Percentiles rank a stretch among this genome's conserved stretches.
phyloP scores from a whole-genome alignment of 768 basidiomycete species.

The Suillus discolor region DNA sequence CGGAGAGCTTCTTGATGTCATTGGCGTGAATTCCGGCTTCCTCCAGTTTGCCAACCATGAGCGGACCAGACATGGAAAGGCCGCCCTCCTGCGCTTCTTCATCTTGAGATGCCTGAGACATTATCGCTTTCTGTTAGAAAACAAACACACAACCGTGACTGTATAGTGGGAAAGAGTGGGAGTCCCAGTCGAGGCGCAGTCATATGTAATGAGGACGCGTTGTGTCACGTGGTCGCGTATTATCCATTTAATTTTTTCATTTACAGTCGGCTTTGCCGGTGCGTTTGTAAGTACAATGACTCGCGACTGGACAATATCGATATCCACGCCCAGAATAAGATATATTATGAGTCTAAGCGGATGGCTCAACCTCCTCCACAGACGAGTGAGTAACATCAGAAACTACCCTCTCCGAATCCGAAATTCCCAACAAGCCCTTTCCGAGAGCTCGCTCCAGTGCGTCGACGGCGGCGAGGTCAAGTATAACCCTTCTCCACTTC shows the following conservation, averaged over 20 bases:
- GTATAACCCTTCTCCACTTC: conserved; percentile 78
- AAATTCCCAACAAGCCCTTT: conserved; percentile 32
- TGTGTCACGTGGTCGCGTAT: conserved; percentile 34
- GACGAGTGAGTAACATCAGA: conserved; percentile 3
- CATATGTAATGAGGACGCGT: conserved; percentile 24
- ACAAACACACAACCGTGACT: not conserved
- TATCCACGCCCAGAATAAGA: not conserved
- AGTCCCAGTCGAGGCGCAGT: not conserved
- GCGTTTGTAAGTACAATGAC: not conserved
- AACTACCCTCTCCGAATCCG: conserved; percentile 13
- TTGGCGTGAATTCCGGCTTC: conserved; percentile 88
- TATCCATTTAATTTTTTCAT: not conserved
- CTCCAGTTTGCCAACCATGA: conserved; percentile 82
- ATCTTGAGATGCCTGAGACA: conserved; percentile 54
- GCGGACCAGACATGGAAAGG: conserved; percentile 70
- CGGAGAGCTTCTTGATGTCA: conserved; percentile 93
- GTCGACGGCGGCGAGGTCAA: conserved; percentile 85
- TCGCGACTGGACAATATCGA: not conserved
- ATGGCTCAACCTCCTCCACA: not conserved
- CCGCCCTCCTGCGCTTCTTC: conserved; percentile 49
- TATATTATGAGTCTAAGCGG: conserved; percentile 5
- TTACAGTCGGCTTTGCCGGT: not conserved
- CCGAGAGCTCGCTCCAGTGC: conserved; percentile 67
- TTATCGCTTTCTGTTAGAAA: conserved; percentile 10
- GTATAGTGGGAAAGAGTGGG: not conserved